Evolutionary conservation across 2,329 filamentous ascomycete species (phyloP).

Genomic region (Fusarium musae): DNA sequence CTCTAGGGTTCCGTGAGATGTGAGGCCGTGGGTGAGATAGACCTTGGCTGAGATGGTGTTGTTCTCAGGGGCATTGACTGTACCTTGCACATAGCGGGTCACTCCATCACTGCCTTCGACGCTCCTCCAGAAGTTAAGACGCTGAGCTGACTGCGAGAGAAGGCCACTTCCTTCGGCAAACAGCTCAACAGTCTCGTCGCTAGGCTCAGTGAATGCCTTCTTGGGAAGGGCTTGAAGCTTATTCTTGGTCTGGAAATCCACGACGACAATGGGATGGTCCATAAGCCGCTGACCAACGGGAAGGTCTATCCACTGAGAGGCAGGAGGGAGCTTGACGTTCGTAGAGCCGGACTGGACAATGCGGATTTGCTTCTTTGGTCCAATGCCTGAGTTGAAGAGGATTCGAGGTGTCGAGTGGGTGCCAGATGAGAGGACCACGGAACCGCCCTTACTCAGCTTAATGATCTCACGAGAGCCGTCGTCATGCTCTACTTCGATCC

Average conservation of each 20-base stretch:
- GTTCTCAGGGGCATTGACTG: constrained; percentile 55
- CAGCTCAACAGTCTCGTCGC: constrained; percentile 40
- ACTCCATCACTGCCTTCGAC: constrained; percentile 52
- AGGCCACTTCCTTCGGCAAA: constrained; percentile 53
- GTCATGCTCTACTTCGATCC: constrained; percentile 70
- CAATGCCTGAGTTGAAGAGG: constrained; percentile 69
- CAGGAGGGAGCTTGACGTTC: constrained; percentile 60
- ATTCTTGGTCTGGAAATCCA: constrained; percentile 46
- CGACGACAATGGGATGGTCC: constrained; percentile 58
- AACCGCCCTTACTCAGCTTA: constrained; percentile 68
- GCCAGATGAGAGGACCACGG: constrained; percentile 74
- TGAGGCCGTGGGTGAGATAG: constrained; percentile 62
- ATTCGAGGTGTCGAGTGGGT: constrained; percentile 75
- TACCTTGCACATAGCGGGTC: constrained; percentile 55
- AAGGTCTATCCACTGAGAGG: constrained; percentile 66
- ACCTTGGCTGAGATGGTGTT: constrained; percentile 59
- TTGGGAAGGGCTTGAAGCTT: constrained; percentile 30
- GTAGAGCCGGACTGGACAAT: constrained; percentile 58
- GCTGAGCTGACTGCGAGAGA: constrained; percentile 57
- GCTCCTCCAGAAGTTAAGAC: constrained; percentile 60
- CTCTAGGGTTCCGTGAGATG: constrained; percentile 57
- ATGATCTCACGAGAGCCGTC: constrained; percentile 65
- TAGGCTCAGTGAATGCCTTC: constrained; percentile 44
- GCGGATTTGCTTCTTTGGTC: constrained; percentile 67
- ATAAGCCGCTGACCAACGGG: constrained; percentile 67